Evolutionary conservation across 345 rosid species (phyloP), one percentile per base, ranked within the genome.

Genomic region (Salix viminalis): DNA sequence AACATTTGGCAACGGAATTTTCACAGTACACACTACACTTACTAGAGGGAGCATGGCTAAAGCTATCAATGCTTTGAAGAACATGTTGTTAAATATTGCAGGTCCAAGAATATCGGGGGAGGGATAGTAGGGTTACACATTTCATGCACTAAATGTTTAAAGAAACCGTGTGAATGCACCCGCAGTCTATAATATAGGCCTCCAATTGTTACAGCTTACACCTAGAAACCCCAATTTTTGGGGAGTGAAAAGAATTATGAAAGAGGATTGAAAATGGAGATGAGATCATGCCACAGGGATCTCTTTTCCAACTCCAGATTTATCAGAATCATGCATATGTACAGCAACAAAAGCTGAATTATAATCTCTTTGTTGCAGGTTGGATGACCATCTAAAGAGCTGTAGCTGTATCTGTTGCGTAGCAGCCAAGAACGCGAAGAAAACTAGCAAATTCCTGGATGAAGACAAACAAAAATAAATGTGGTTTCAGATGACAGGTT

Each of bases 341-440:
- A 77, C 80, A 71, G 28, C n/a, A 15, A 41, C 36, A 26, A 69
- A 7, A 34, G 69, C 70, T 70, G 46, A 11, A 61, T 44, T n/a
- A n/a, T 58, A 58, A 58, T 42, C 67, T 61, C 62, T 16, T n/a
- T 8, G 10, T 62, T 21, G 48, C 73, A 68, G 41, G 18, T 68
- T 60, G 12, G 18, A 4, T 41, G 24, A 9, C 15, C 16, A 30
- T n/a, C 67, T 78, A 78, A 42, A 78, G 10, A 52, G 39, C 18
- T 37, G 72, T 60, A 52, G 52, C 18, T 37, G 72, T 60, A 79
- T 90, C 96, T 71, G 77, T 83, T 1, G 91, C 92, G 79, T 93
- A 93, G 85, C 91, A 88, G 54, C 98, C 98, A 18, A 95, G 94
- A 60, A 95, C 83, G 11, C 97, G 94, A 60, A 95, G 88, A 85